These are phyloP conservation scores for Cyberlindnera mrakii DNA, from an alignment of 805 yeast genomes.

Conservation along the genomic window DNA sequence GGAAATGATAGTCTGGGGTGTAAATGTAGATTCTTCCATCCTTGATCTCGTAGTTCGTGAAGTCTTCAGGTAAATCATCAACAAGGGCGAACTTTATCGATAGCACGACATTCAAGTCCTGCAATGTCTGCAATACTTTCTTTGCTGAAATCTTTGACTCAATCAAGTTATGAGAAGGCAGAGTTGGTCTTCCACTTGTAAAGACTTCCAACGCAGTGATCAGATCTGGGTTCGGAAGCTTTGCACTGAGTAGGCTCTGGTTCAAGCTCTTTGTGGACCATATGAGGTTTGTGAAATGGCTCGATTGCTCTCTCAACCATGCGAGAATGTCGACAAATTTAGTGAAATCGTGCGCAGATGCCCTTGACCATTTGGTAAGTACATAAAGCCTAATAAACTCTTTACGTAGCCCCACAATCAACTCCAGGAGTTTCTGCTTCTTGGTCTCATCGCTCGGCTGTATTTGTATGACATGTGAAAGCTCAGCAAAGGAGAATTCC, in stretches of 20 bases:
- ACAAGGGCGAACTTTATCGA: slow-evolving; percentile 70
- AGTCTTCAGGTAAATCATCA: slow-evolving; percentile 54
- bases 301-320: slow-evolving; percentile 80
- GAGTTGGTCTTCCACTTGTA: slow-evolving; percentile 67
- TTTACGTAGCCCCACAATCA: slow-evolving; percentile 68
- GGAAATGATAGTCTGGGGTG: slow-evolving; percentile 62
- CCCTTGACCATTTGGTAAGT: slow-evolving; percentile 77
- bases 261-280: slow-evolving; percentile 65
- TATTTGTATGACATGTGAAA: slow-evolving; percentile 55
- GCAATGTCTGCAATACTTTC: slow-evolving; percentile 53
- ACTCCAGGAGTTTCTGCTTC: slow-evolving; percentile 62
- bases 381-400: slow-evolving; percentile 84
- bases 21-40: slow-evolving; percentile 71
- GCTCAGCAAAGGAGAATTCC: slow-evolving; percentile 56
- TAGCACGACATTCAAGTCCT: slow-evolving; percentile 64
- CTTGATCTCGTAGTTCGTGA: slow-evolving; percentile 54
- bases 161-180: slow-evolving; percentile 58
- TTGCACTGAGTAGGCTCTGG: slow-evolving; percentile 75
- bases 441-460: slow-evolving; percentile 55
- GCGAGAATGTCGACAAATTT: slow-evolving; percentile 78
- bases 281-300: slow-evolving; percentile 54
- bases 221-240: slow-evolving; percentile 86
- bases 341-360: slow-evolving; percentile 63
- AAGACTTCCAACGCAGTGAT: slow-evolving; percentile 84
- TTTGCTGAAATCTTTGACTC: slow-evolving; percentile 45